Evolutionary conservation across 352 stramenopile genomes (phyloP).

Genomic region (Phytophthora tubulina): DNA sequence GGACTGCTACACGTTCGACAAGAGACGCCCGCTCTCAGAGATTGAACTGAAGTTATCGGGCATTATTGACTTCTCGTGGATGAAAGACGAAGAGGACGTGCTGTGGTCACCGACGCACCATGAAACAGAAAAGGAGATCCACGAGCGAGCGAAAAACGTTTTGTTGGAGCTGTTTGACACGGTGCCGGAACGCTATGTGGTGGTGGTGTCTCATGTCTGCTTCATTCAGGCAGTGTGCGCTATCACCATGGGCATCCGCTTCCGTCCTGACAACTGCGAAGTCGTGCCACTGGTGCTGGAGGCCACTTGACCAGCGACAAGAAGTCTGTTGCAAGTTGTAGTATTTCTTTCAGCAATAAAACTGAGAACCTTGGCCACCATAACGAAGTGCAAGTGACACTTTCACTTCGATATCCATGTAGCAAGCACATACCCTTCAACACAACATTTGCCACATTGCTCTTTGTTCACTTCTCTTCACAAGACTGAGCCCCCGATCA

Average conservation of each 20-base stretch:
- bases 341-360: background rate
- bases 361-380: too few species aligned
- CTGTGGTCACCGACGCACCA: constrained; percentile 65
- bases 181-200: constrained; percentile 63
- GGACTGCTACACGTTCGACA: constrained; percentile 76
- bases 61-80: constrained; percentile 67
- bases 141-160: constrained; percentile 54
- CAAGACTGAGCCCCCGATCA: background rate
- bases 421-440: background rate
- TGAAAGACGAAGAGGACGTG: constrained; percentile 61
- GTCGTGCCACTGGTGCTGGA: constrained; percentile 33
- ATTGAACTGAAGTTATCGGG: constrained; percentile 63
- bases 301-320: background rate
- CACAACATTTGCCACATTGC: background rate
- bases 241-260: constrained; percentile 45
- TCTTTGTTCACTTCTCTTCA: too few species aligned
- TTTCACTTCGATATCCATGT: too few species aligned
- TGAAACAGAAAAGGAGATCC: constrained; percentile 69
- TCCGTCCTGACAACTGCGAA: constrained; percentile 56
- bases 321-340: background rate
- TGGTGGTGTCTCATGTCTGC: constrained; percentile 67
- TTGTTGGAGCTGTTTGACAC: constrained; percentile 57
- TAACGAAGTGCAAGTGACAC: too few species aligned
- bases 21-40: constrained; percentile 52
- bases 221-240: constrained; percentile 74